These are phyloP conservation scores for Epichloe uncinata DNA, from an alignment of 2,329 filamentous ascomycete genomes.

Conservation along the genomic window DNA sequence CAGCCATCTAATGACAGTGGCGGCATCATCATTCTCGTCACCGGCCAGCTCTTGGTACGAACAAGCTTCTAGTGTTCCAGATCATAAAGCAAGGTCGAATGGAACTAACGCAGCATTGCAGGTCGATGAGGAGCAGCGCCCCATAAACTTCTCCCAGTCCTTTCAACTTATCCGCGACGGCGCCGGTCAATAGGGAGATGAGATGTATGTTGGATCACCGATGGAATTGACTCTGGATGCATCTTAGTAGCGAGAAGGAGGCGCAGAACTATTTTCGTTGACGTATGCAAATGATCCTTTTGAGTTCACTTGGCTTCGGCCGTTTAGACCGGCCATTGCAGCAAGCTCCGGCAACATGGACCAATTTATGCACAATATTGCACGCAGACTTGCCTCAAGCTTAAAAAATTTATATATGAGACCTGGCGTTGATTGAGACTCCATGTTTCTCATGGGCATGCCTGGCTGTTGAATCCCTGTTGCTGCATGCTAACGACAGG, in stretches of 20 bases:
- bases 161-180: constrained; percentile 71
- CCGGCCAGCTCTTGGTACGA: constrained; percentile 69
- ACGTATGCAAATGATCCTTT: not conserved
- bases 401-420: not conserved
- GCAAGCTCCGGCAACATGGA: not conserved
- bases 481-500: not conserved
- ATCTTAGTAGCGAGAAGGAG: constrained; percentile 2
- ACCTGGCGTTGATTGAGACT: not conserved
- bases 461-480: not conserved
- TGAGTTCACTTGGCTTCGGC: not conserved
- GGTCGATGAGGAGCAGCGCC: constrained; percentile 75
- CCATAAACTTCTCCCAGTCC: constrained; percentile 82
- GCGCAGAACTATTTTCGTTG: not conserved
- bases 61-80: not conserved
- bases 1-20: constrained; percentile 57
- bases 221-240: not conserved
- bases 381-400: not conserved
- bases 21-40: constrained; percentile 76
- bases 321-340: not conserved
- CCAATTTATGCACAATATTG: not conserved
- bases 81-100: not conserved
- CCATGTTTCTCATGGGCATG: not conserved
- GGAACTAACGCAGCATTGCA: constrained; percentile 21
- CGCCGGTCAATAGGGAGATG: constrained; percentile 43
- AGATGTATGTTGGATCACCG: not conserved